Evolutionary conservation across 2,329 filamentous ascomycete species (phyloP), one percentile per base, ranked within the genome.

Genomic region (Fusarium staphyleae): DNA sequence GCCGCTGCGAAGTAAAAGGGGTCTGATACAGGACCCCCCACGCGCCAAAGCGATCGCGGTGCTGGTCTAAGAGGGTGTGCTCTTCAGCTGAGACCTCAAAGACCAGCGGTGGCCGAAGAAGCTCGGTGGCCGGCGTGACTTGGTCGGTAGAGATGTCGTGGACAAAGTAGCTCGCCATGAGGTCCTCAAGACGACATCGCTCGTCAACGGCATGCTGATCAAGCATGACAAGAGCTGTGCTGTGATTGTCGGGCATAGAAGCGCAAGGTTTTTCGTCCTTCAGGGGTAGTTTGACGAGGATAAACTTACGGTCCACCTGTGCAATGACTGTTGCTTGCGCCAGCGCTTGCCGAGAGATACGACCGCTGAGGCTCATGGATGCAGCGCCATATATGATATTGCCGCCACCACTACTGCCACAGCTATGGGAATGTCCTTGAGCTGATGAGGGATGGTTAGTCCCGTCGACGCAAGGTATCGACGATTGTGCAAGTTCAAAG

Each of bases 201-300:
- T 99, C 95, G 69, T 97, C 93, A 3, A 93, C 95, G 1, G 95
- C 95, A 69, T 99, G 95, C 68, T 99, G 95, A 67, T 99, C 95
- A 5, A 97, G 81, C 32, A 97, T 78, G 1, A 96, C 80, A 4
- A 98, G 75, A 1, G 86, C 28, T 89, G 77, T 35, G 80, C 46
- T 52, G 7, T 43, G 26, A 12, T 46, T 53, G 5, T 40, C 37
- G 1, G 13, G 11, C 3, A 14, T 7, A 16, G 19, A 16, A 3
- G 34, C 41, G 9, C 13, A 14, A n/a, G 36, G 10, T 14, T 32
- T 16, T 35, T 35, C 8, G n/a, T 32, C 43, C 16, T 67, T 45
- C 12, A 70, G 53, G 0, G 72, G 69, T 42, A 90, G 74, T 57
- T 84, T 88, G 16, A 86, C 78, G 1, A 99, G 75, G 13, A 99